Conservation (phyloP, 768 basidiomycete species). For the Amanita brunnescens region DNA sequence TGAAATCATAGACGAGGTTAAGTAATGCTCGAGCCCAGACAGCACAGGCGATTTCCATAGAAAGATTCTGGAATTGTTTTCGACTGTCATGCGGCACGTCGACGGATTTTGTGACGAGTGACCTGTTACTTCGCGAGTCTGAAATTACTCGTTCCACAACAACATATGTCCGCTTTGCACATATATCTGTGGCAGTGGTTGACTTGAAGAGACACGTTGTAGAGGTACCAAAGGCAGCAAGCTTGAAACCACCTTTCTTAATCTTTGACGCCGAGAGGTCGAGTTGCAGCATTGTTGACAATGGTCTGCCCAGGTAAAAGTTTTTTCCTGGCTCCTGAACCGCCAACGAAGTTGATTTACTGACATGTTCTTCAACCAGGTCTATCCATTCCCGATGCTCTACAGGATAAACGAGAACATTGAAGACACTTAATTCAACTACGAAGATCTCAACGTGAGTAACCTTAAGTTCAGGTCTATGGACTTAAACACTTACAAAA, state of each 20-base stretch:
- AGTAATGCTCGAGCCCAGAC: slow-evolving; percentile 15
- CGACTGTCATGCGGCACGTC: slow-evolving; percentile 10
- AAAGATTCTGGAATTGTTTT: slow-evolving; percentile 13
- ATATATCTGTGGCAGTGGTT: neutral
- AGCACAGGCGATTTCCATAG: slow-evolving; percentile 14
- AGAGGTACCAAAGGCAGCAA: slow-evolving; percentile 5
- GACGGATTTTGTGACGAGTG: neutral
- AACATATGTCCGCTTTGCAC: neutral
- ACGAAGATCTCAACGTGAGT: neutral
- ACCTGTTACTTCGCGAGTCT: neutral
- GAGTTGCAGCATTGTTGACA: neutral
- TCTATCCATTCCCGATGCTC: neutral
- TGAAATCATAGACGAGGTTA: slow-evolving; percentile 9
- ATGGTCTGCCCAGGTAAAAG: neutral
- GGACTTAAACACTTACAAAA: neutral
- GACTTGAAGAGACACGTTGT: slow-evolving; percentile 4
- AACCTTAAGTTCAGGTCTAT: neutral
- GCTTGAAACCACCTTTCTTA: slow-evolving; percentile 7
- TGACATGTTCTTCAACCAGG: neutral
- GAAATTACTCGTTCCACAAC: neutral
- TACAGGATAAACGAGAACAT: neutral
- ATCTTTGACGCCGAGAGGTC: neutral
- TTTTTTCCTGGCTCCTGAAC: neutral
- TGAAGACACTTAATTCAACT: neutral
- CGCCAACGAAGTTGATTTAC: neutral